phyloP scores from a whole-genome alignment of 768 basidiomycete genomes.

The Leccinum obscurum region DNA sequence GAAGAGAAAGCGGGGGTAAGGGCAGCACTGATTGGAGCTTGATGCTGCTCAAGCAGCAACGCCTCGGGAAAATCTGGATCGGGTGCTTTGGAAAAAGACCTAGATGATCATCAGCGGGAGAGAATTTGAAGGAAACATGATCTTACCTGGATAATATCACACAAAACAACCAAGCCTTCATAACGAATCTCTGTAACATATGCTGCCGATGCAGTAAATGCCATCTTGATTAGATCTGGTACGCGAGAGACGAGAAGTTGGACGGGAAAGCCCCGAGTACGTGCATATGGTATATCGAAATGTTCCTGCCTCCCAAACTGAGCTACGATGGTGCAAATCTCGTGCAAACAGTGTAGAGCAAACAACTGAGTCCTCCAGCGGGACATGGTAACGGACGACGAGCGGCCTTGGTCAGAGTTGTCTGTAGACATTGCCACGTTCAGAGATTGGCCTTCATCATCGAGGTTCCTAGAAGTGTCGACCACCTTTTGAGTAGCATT shows the following conservation, averaged over 20 bases:
- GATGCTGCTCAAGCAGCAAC: slow-evolving; percentile 91
- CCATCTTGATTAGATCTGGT: slow-evolving; percentile 94
- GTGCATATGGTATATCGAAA: slow-evolving; percentile 73
- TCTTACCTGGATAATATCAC: slow-evolving; percentile 87
- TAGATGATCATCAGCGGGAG: slow-evolving; percentile 32
- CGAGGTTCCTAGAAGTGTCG: slow-evolving; percentile 60
- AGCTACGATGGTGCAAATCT: slow-evolving; percentile 76
- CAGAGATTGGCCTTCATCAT: slow-evolving; percentile 94
- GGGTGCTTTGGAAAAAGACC: slow-evolving; percentile 82
- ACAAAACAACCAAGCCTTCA: slow-evolving; percentile 84
- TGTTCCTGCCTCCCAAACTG: slow-evolving; percentile 79
- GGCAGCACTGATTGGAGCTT: slow-evolving; percentile 97
- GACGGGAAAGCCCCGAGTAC: slow-evolving; percentile 53
- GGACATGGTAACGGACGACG: slow-evolving; percentile 54
- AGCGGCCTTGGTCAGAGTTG: slow-evolving; percentile 33
- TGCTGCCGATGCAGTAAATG: slow-evolving; percentile 95
- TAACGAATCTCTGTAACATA: slow-evolving; percentile 95
- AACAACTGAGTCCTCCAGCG: slow-evolving; percentile 98
- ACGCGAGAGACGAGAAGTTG: slow-evolving; percentile 80
- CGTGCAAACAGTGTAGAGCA: slow-evolving; percentile 88
- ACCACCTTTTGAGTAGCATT: slow-evolving; percentile 78
- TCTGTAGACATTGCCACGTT: slow-evolving; percentile 51
- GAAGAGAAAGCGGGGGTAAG: slow-evolving; percentile 95
- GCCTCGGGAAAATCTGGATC: slow-evolving; percentile 94
- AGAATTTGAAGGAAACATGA: not conserved